phyloP scores from a whole-genome alignment of 345 rosid genomes.

The Eutrema yunnanense region DNA sequence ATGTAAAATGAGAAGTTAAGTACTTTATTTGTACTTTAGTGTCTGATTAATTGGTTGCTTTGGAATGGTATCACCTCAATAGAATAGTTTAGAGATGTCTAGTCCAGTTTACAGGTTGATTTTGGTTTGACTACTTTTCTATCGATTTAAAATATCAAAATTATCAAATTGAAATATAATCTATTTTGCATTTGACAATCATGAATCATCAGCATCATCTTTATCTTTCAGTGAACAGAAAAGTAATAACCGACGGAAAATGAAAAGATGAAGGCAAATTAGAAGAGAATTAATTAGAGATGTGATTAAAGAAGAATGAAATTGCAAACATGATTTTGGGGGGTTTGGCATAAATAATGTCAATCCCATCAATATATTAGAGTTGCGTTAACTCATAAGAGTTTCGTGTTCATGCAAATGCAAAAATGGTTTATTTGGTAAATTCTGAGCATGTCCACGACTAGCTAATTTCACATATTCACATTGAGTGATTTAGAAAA shows the following conservation, averaged over 20 bases:
- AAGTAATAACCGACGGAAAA: not conserved
- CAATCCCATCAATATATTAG: not conserved
- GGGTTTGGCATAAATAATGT: not conserved
- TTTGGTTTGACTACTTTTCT: slow-evolving; percentile 10
- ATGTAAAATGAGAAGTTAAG: not conserved
- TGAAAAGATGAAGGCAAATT: slow-evolving; percentile 11
- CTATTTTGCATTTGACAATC: not conserved
- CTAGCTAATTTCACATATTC: not conserved
- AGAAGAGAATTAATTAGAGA: not conserved
- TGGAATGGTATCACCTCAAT: not conserved
- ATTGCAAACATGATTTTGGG: slow-evolving; percentile 13
- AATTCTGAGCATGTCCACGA: not conserved
- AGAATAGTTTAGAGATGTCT: not conserved
- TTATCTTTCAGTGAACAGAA: slow-evolving; percentile 3
- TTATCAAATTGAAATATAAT: not conserved
- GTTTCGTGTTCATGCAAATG: slow-evolving; percentile 12
- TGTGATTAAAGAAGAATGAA: slow-evolving; percentile 5
- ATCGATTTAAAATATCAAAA: not conserved
- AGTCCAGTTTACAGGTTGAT: not conserved
- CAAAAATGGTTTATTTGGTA: not conserved
- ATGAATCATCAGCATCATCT: not conserved
- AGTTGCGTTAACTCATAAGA: slow-evolving; percentile 18
- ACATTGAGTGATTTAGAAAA: not conserved
- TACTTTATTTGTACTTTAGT: not conserved
- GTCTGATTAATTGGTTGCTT: not conserved